A percentile compares a stretch with the other conserved stretches of the same genome.
Conservation (phyloP, 768 basidiomycete species). For the Nevesoporus exiguus region DNA sequence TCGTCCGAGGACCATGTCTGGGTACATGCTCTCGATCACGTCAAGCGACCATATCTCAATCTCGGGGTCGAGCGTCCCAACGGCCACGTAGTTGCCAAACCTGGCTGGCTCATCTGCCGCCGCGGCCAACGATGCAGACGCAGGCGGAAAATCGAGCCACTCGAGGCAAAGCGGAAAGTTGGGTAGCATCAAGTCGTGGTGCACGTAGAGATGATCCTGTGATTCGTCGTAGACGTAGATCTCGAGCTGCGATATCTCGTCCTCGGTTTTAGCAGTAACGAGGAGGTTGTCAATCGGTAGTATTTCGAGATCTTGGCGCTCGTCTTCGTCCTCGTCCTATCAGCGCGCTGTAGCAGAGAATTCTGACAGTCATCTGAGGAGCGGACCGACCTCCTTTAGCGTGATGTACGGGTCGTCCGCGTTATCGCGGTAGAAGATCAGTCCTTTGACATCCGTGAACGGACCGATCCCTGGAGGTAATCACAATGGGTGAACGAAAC, state of each 20-base stretch:
- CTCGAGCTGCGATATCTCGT: slow-evolving; percentile 94
- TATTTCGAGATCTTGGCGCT: slow-evolving; percentile 87
- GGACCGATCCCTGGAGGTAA: slow-evolving; percentile 55
- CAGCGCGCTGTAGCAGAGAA: neutral
- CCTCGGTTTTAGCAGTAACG: slow-evolving; percentile 91
- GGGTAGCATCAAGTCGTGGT: slow-evolving; percentile 97
- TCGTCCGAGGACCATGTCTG: slow-evolving; percentile 85
- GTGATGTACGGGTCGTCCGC: slow-evolving; percentile 97
- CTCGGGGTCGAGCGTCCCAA: slow-evolving; percentile 95
- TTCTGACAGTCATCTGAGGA: neutral
- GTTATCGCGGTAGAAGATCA: slow-evolving; percentile 88
- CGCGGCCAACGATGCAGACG: slow-evolving; percentile 44
- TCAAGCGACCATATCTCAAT: slow-evolving; percentile 99
- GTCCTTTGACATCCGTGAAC: slow-evolving; percentile 94
- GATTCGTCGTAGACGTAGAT: slow-evolving; percentile 94
- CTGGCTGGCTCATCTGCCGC: slow-evolving; percentile 29
- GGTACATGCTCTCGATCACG: slow-evolving; percentile 90
- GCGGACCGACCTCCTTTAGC: slow-evolving; percentile 72
- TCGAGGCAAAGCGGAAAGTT: slow-evolving; percentile 98
- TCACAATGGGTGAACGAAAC: neutral
- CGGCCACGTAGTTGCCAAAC: slow-evolving; percentile 89
- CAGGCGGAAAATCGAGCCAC: slow-evolving; percentile 95
- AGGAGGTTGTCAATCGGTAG: slow-evolving; percentile 89
- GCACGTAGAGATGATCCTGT: slow-evolving; percentile 88
- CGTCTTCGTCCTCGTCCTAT: slow-evolving; percentile 49